A percentile compares a stretch with the other conserved stretches of the same genome.
These are phyloP conservation scores for Theileria equi DNA, from an alignment of 169 alveolate genomes.

Conservation along the genomic window DNA sequence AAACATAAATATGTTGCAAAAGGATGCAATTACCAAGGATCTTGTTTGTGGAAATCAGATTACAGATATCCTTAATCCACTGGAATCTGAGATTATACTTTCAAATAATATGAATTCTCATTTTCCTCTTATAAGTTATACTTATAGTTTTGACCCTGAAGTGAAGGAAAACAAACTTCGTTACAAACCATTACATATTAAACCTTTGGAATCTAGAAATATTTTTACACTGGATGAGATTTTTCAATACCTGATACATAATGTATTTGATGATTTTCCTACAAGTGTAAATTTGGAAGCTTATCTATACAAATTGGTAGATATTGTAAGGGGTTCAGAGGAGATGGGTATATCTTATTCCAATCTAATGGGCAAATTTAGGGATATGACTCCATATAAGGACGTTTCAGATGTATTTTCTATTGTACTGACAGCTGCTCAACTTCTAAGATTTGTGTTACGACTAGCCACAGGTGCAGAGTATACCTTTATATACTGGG, in stretches of 20 bases:
- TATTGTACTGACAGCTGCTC: constrained; percentile 17
- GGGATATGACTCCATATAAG: neutral
- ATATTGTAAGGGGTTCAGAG: constrained; percentile 14
- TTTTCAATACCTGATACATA: too few relatives aligned
- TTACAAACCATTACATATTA: too few relatives aligned
- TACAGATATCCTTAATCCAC: constrained; percentile 40
- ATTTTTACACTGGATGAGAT: too few relatives aligned
- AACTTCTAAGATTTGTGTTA: constrained; percentile 20
- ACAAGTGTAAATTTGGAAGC: constrained; percentile 10
- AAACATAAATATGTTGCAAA: neutral
- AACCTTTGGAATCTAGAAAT: too few relatives aligned
- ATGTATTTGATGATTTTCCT: too few relatives aligned
- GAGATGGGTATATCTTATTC: constrained; percentile 5
- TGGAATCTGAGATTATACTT: neutral
- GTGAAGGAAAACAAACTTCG: too few relatives aligned
- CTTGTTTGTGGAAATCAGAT: constrained; percentile 26
- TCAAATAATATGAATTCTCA: neutral
- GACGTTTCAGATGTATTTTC: constrained; percentile 6
- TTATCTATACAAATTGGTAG: constrained; percentile 1
- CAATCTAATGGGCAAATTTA: neutral
- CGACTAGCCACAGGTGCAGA: constrained; percentile 24
- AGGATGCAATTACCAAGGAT: neutral
- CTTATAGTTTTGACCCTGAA: neutral
- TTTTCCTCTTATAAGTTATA: neutral
- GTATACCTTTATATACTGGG: constrained; percentile 47